These are phyloP conservation scores for Pseudocercospora vitis DNA, from an alignment of 2,329 filamentous ascomycete species.

Conservation along the genomic window DNA sequence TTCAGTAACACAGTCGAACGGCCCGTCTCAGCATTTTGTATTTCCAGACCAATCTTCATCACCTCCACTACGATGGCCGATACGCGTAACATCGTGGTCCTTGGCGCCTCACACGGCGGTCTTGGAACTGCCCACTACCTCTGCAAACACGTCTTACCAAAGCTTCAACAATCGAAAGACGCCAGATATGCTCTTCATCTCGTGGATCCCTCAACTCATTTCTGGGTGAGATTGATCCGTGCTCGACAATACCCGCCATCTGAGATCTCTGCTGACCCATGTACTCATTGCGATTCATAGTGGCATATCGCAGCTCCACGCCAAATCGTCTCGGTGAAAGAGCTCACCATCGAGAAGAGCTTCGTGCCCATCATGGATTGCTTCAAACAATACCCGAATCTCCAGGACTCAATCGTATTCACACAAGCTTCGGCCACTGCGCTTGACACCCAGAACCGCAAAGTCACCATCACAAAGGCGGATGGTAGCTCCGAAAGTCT, in stretches of 20 bases:
- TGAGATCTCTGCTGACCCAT: background rate
- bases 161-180: slow-evolving; percentile 33
- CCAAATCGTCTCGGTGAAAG: slow-evolving; percentile 50
- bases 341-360: slow-evolving; percentile 50
- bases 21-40: background rate
- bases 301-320: slow-evolving; percentile 56
- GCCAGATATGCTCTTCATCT: slow-evolving; percentile 54
- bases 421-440: slow-evolving; percentile 52
- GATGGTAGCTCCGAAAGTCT: slow-evolving; percentile 39
- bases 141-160: slow-evolving; percentile 53
- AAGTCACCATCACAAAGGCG: slow-evolving; percentile 44
- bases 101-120: slow-evolving; percentile 57
- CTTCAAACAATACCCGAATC: slow-evolving; percentile 53
- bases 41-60: background rate
- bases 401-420: slow-evolving; percentile 43
- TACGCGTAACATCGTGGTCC: slow-evolving; percentile 50
- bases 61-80: slow-evolving; percentile 32
- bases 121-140: slow-evolving; percentile 55
- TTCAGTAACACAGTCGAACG: background rate
- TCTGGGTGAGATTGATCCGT: too few species aligned
- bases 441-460: slow-evolving; percentile 47
- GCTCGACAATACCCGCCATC: too few species aligned
- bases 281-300: slow-evolving; percentile 10
- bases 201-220: slow-evolving; percentile 54
- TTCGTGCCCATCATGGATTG: slow-evolving; percentile 51